phyloP scores from a whole-genome alignment of 352 stramenopile species.

The Pythium utonaiense region DNA sequence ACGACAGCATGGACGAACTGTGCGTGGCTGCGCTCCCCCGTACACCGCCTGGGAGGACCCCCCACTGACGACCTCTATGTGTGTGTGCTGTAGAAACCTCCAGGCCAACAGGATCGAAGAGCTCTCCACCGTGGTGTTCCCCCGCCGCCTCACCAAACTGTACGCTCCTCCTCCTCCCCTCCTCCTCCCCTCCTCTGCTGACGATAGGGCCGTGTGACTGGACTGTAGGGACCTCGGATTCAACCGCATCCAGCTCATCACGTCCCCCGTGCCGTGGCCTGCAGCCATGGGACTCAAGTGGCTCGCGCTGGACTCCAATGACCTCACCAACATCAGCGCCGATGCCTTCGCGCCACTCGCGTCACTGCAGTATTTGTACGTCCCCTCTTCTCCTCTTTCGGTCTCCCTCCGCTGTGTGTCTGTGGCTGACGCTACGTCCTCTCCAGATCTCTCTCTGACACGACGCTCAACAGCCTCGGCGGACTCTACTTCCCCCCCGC shows the following conservation, averaged over 20 bases:
- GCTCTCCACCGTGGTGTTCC: slow-evolving; percentile 35
- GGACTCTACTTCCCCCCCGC: slow-evolving; percentile 27
- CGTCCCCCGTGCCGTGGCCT: slow-evolving; percentile 36
- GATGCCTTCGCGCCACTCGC: slow-evolving; percentile 42
- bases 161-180: slow-evolving; percentile 4
- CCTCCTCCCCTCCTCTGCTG: background rate
- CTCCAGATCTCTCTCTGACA: slow-evolving; percentile 42
- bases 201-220: background rate
- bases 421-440: background rate
- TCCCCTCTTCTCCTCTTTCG: background rate
- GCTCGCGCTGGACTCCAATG: slow-evolving; percentile 55
- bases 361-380: slow-evolving; percentile 52
- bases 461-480: slow-evolving; percentile 32
- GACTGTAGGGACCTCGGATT: slow-evolving; percentile 14
- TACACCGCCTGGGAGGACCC: too few species aligned
- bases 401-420: background rate
- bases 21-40: slow-evolving; percentile 4
- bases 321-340: slow-evolving; percentile 29
- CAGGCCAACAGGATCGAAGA: slow-evolving; percentile 41
- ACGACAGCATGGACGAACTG: slow-evolving; percentile 58
- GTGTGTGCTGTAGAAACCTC: slow-evolving; percentile 39
- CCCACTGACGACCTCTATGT: too few species aligned
- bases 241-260: slow-evolving; percentile 24
- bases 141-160: slow-evolving; percentile 40
- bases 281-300: slow-evolving; percentile 43